Conservation (phyloP, 2,329 filamentous ascomycete species). For the Pezicula carpinea region DNA sequence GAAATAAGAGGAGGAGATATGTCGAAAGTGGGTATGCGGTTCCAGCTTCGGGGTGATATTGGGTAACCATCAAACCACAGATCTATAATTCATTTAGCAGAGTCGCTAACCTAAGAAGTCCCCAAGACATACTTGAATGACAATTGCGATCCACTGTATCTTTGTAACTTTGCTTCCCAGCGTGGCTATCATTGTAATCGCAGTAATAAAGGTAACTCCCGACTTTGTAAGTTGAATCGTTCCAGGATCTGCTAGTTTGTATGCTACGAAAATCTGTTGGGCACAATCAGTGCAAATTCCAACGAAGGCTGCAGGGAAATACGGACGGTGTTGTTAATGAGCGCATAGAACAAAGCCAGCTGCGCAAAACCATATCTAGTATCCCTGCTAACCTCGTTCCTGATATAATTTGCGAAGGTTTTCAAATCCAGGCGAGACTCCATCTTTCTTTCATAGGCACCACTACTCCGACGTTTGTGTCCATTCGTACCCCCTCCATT, state of each 20-base stretch:
- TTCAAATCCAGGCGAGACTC: slow-evolving; percentile 1
- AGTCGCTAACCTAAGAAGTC: not conserved
- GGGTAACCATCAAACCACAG: slow-evolving; percentile 27
- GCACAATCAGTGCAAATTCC: slow-evolving; percentile 7
- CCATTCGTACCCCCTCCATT: not conserved
- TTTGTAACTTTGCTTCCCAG: slow-evolving; percentile 24
- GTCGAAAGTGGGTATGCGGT: slow-evolving; percentile 26
- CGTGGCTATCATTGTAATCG: slow-evolving; percentile 26
- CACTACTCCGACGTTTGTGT: not conserved
- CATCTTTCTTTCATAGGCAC: not conserved
- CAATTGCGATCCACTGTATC: slow-evolving; percentile 29
- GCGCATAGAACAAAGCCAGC: slow-evolving; percentile 29
- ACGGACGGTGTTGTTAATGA: slow-evolving; percentile 30
- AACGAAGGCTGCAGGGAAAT: not conserved
- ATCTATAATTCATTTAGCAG: slow-evolving; percentile 10
- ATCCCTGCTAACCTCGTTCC: slow-evolving; percentile 24
- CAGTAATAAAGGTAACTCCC: slow-evolving; percentile 29
- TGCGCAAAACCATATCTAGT: slow-evolving; percentile 29
- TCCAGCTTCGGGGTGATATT: slow-evolving; percentile 26
- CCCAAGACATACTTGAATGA: slow-evolving; percentile 23
- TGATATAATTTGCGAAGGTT: not conserved
- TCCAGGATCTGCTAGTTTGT: slow-evolving; percentile 29
- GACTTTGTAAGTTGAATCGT: slow-evolving; percentile 30
- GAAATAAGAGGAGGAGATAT: slow-evolving; percentile 28
- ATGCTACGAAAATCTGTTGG: slow-evolving; percentile 27